Base-by-base conservation (phyloP, 2,329 filamentous ascomycete species). In the Monilinia laxa region DNA sequence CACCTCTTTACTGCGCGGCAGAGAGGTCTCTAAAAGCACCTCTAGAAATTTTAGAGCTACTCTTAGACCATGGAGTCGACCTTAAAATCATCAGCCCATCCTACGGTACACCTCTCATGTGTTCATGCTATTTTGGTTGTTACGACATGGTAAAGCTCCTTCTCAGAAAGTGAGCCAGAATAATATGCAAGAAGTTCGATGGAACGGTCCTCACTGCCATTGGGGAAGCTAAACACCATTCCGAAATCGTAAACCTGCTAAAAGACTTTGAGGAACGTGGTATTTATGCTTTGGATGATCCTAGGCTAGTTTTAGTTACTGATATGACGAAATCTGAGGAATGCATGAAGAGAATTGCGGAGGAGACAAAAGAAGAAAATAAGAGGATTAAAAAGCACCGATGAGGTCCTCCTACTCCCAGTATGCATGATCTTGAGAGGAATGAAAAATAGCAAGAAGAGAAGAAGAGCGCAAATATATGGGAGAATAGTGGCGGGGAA, bases 1-100 rank as follows among this genome's bases (percentile, higher is more conserved):
- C 60, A n/a, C 35, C 60, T 55, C 25, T 55, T 2, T 55, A 54
- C 12, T 1, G 23, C 3, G 40, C 51, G 31, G n/a, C 60, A 14
- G 16, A 1, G 7, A 11, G 0, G 0, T 16, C 18, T n/a, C 7
- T 1, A 11, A 28, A 55, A 28, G 35, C n/a, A 1, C 20, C 2
- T 20, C 2, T n/a, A 12, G 20, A 45, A 28, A 9, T 63, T 1
- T 6, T 54, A 3, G 38, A 63, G 35, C 35, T 63, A n/a, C 51
- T 55, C 10, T 20, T 47, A 12, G 25, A 47, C 1, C 25, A 63
- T 54, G 60, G 51, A 11, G 51, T 51, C 28, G 49, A 54, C 11
- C 51, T 63, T 23, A 38, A 64, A 25, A 4, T 55, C 40, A 11
- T 5, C 12, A 64, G 31, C 16, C 23, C 18, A 0, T 54, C 62